Base-by-base conservation (phyloP, 1,284 basidiomycete species). In the Amylostereum areolatum region DNA sequence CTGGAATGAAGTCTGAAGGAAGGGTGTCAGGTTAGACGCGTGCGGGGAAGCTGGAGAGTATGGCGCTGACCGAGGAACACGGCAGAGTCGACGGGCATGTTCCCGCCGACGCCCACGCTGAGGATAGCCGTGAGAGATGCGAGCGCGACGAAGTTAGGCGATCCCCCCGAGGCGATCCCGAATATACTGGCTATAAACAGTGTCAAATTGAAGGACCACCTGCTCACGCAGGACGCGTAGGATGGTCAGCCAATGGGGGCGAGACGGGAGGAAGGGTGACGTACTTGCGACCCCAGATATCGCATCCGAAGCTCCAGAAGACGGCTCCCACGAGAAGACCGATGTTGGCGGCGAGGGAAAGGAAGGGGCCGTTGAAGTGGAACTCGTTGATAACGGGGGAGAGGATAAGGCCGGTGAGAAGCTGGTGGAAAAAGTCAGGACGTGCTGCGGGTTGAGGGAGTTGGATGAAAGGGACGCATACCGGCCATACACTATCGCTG, bases 311-410 rank as follows among this genome's bases (percentile, higher is more conserved):
- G 46, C 78, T 79, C 81, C 76, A 88, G 61, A 84, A 74, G 32
- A 80, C 72, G 39, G 83, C 80, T 1, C 83, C 83, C 10, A 80
- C 74, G 30, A 88, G 70, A 1, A 87, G 62, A 24, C 85, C 85
- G 28, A 83, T 69, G 52, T 79, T 82, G 53, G 74, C 70, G 2
- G 77, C 79, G 32, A 86, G 69, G 3, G 77, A 75, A 9, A 85
- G 67, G 55, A 79, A 78, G 0, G 81, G 80, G 0, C 72, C 71
- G 7, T 74, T 57, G 61, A 78, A 77, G 25, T 70, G 56, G 57
- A 85, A 83, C 58, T 87, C 83, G 52, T 72, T 70, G 5, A 80
- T 61, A 0, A 79, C 74, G 1, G 77, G 76, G 2, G 78, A 70
- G 5, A 85, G 67, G 39, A 83, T 82, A 3, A 84, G 66, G 2